Evolutionary conservation across 2,329 filamentous ascomycete genomes (phyloP), one percentile per base, ranked within the genome.

Genomic region (Calonectria ilicicola): DNA sequence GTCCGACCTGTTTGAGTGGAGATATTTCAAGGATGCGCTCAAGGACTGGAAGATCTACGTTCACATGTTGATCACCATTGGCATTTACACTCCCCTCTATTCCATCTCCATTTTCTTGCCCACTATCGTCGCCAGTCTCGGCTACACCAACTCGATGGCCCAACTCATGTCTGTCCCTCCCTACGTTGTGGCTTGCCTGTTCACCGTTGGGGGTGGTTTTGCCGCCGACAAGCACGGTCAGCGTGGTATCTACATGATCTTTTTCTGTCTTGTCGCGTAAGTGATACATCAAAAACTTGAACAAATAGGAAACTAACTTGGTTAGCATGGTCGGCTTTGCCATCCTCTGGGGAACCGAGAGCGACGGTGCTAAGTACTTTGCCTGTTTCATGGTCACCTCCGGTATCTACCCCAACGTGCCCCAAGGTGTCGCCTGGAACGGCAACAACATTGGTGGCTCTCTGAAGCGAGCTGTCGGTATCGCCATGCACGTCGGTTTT

Each of bases 61-160:
- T 10, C 85, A 93, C 72, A 89, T 93, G 78, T 69, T 89, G 67
- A 91, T 90, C 83, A 93, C 92, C 82, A 91, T 93, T 73, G 88
- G 92, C 65, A 90, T 85, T 70, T 84, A 83, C 75, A 84, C 81
- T 5, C 83, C 83, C 6, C 80, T 84, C 21, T 85, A 85, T 77
- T 84, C 82, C 73, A 82, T 84, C 76, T 82, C 79, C 32, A 80
- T 83, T 62, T 85, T 85, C 76, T 77, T 85, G 4, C 83, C 83
- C 56, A 82, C 79, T 40, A 84, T 85, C 47, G 82, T 85, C 71
- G 77, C 79, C 62, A 77, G 81, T 44, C 78, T 85, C 15, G 83
- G 83, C 7, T 85, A 83, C 78, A 80, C 78, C 75, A 81, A 82
- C 77, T 81, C 82, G 65, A 79, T 73, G 26, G 83, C 83, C 9